Percentiles rank a stretch among this genome's conserved stretches.
phyloP scores from a whole-genome alignment of 2,329 filamentous ascomycete species.

The Clonostachys sp. region DNA sequence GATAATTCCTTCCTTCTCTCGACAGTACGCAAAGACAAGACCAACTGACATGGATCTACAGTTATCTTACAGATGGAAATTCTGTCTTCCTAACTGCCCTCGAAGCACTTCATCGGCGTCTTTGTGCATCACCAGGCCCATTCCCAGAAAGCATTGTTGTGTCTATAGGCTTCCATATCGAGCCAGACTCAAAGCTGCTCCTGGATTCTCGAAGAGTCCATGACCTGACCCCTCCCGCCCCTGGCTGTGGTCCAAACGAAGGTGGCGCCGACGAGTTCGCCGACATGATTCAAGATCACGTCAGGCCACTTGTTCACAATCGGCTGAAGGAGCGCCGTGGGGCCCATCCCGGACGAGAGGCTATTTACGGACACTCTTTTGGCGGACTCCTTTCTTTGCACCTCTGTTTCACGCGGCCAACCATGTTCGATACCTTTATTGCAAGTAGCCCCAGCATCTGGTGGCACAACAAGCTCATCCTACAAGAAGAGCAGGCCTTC shows the following conservation, averaged over 20 bases:
- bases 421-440: slow-evolving; percentile 36
- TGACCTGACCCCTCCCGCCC: slow-evolving; percentile 20
- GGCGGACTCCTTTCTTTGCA: slow-evolving; percentile 42
- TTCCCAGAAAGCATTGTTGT: slow-evolving; percentile 16
- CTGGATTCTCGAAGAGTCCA: slow-evolving; percentile 18
- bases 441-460: slow-evolving; percentile 39
- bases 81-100: slow-evolving; percentile 25
- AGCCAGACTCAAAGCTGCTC: slow-evolving; percentile 15
- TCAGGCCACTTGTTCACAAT: slow-evolving; percentile 23
- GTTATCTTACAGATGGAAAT: slow-evolving; percentile 26
- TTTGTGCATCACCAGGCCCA: slow-evolving; percentile 14
- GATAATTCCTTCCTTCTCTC: no score
- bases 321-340: slow-evolving; percentile 16
- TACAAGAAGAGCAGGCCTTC: no score
- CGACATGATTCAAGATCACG: slow-evolving; percentile 30
- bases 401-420: slow-evolving; percentile 30
- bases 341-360: slow-evolving; percentile 7
- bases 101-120: slow-evolving; percentile 16
- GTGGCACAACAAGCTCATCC: slow-evolving; percentile 39
- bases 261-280: slow-evolving; percentile 40
- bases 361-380: slow-evolving; percentile 43
- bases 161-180: slow-evolving; percentile 17
- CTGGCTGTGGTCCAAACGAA: slow-evolving; percentile 2
- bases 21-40: no score
- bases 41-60: slow-evolving; percentile 1